These are phyloP conservation scores for Fraxinus albicans DNA, from an alignment of 305 asterid genomes.

Conservation along the genomic window DNA sequence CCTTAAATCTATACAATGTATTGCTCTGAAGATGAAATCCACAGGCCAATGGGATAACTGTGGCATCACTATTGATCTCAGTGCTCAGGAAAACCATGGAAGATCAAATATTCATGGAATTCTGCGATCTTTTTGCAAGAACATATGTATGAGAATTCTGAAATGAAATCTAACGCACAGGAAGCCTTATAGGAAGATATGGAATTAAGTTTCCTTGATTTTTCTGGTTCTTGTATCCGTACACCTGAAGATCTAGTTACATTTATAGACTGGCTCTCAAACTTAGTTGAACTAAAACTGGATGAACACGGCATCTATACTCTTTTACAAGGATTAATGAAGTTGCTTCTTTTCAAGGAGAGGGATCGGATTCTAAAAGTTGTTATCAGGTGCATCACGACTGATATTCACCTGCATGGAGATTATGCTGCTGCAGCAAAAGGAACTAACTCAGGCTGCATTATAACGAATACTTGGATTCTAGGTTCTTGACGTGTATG, in stretches of 20 bases:
- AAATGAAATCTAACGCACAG: conserved; percentile 15
- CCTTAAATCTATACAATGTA: conserved; percentile 45
- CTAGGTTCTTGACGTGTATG: not conserved
- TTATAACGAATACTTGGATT: not conserved
- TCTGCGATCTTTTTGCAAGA: conserved; percentile 48
- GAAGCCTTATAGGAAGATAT: conserved; percentile 27
- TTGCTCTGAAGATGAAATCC: conserved; percentile 55
- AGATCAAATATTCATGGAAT: conserved; percentile 51
- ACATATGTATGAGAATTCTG: conserved; percentile 38
- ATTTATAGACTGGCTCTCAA: conserved; percentile 48
- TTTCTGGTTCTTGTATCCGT: conserved; percentile 32
- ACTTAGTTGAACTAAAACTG: conserved; percentile 23
- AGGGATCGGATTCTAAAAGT: not conserved
- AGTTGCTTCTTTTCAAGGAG: not conserved
- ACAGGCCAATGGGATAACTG: conserved; percentile 33
- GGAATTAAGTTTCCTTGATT: conserved; percentile 24
- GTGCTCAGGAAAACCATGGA: conserved; percentile 29
- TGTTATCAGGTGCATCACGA: not conserved
- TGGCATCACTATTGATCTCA: conserved; percentile 21
- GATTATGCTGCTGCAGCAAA: not conserved
- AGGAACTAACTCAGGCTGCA: not conserved
- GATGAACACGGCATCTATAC: conserved; percentile 18
- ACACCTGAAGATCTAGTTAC: conserved; percentile 53
- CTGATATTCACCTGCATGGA: not conserved
- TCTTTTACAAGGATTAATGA: not conserved